Evolutionary conservation across 805 yeast genomes (phyloP).

Genomic region (Pichia cabralensis): DNA sequence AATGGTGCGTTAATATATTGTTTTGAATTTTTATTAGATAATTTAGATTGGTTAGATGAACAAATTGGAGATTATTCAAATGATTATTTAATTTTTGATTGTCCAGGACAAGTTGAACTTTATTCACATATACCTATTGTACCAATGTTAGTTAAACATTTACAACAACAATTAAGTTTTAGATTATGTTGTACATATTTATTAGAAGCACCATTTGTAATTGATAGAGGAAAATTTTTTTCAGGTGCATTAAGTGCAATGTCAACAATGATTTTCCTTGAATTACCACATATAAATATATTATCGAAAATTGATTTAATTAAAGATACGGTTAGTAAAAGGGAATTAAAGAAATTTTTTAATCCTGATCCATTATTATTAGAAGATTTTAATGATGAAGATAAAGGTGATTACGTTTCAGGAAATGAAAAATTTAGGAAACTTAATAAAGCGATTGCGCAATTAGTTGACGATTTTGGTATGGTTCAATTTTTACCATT

Average conservation of each 20-base stretch:
- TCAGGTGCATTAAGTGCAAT: conserved; percentile 94
- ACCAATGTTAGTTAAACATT: conserved; percentile 80
- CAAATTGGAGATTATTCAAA: conserved; percentile 94
- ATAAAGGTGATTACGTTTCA: conserved; percentile 21
- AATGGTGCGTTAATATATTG: conserved; percentile 92
- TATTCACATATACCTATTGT: conserved; percentile 91
- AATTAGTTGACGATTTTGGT: conserved; percentile 92
- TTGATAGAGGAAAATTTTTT: conserved; percentile 86
- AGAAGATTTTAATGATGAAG: conserved; percentile 28
- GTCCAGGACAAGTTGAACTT: conserved; percentile 95
- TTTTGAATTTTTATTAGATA: conserved; percentile 81
- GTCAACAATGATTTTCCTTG: conserved; percentile 95
- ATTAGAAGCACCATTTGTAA: conserved; percentile 86
- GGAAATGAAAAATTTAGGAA: conserved; percentile 51
- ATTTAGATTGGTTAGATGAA: conserved; percentile 95
- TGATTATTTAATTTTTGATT: conserved; percentile 87
- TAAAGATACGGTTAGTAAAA: conserved; percentile 65
- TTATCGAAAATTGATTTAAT: conserved; percentile 81
- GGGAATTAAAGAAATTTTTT: conserved; percentile 71
- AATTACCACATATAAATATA: conserved; percentile 88
- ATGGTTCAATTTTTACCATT: conserved; percentile 96
- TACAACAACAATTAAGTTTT: conserved; percentile 71
- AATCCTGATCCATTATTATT: conserved; percentile 87
- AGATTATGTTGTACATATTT: conserved; percentile 87
- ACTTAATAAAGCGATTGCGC: conserved; percentile 75